These are phyloP conservation scores for Rusavskia elegans DNA, from an alignment of 495 filamentous ascomycete genomes.

Conservation along the genomic window DNA sequence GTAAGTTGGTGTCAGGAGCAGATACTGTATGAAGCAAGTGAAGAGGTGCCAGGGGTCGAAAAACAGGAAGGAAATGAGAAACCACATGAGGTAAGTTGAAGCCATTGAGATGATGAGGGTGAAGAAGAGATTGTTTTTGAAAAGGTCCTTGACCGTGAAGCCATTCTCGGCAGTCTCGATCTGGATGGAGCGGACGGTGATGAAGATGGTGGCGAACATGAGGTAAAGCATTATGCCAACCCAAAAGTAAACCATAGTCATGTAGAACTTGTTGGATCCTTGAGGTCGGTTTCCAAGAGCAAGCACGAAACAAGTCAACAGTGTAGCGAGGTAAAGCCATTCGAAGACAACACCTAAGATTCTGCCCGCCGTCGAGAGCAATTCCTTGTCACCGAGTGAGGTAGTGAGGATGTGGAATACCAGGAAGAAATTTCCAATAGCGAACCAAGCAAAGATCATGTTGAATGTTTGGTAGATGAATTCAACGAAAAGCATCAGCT, in stretches of 20 bases:
- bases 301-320: slow-evolving; percentile 90
- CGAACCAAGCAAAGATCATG: slow-evolving; percentile 99
- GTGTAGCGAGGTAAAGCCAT: slow-evolving; percentile 85
- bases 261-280: slow-evolving; percentile 83
- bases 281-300: slow-evolving; percentile 93
- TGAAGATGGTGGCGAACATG: slow-evolving; percentile 86
- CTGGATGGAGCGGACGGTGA: slow-evolving; percentile 76
- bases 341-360: slow-evolving; percentile 82
- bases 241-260: slow-evolving; percentile 97
- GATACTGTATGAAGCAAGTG: slow-evolving; percentile 90
- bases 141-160: slow-evolving; percentile 54
- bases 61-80: slow-evolving; percentile 83
- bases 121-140: slow-evolving; percentile 80
- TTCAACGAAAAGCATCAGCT: slow-evolving; percentile 79
- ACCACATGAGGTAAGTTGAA: slow-evolving; percentile 89
- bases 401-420: slow-evolving; percentile 95
- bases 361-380: slow-evolving; percentile 59
- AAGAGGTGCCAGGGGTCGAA: slow-evolving; percentile 99
- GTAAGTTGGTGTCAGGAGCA: slow-evolving; percentile 86
- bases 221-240: slow-evolving; percentile 88
- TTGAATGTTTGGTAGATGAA: slow-evolving; percentile 87
- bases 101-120: slow-evolving; percentile 81
- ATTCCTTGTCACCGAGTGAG: slow-evolving; percentile 49
- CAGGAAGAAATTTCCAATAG: slow-evolving; percentile 97
- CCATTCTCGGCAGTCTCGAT: slow-evolving; percentile 36